Conservation (phyloP, 768 basidiomycete species). For the Auricularia sp. region DNA sequence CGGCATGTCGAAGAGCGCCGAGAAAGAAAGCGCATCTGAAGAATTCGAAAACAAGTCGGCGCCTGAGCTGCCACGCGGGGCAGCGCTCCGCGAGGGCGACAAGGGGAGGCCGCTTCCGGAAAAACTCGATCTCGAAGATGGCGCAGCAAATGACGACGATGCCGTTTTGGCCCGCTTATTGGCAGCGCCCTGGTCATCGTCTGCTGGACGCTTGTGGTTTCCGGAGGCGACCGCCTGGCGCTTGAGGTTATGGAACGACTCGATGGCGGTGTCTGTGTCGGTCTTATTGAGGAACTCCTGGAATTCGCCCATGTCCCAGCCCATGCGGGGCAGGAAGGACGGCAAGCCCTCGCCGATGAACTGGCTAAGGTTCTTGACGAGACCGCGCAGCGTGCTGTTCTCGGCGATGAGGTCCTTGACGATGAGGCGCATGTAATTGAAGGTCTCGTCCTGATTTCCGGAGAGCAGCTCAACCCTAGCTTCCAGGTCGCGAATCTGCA, state of each 20-base stretch:
- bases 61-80: not conserved
- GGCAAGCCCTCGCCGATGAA: conserved; percentile 87
- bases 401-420: conserved; percentile 84
- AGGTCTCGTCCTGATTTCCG: conserved; percentile 82
- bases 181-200: not conserved
- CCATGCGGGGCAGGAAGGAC: conserved; percentile 65
- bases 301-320: conserved; percentile 71
- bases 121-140: not conserved
- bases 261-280: conserved; percentile 90
- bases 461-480: conserved; percentile 92
- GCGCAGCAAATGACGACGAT: not conserved
- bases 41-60: not conserved
- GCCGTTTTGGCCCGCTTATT: conserved; percentile 1
- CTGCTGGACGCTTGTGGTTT: conserved; percentile 5
- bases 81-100: not conserved
- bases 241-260: conserved; percentile 73
- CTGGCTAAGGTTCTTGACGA: conserved; percentile 62
- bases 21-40: not conserved
- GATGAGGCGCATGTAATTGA: conserved; percentile 73
- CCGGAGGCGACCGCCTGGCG: not conserved
- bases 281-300: conserved; percentile 72
- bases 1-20: conserved; percentile 1
- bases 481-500: conserved; percentile 87
- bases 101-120: not conserved
- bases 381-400: conserved; percentile 72